These are phyloP conservation scores for Golubevia pallescens DNA, from an alignment of 1,284 basidiomycete genomes.

Conservation along the genomic window DNA sequence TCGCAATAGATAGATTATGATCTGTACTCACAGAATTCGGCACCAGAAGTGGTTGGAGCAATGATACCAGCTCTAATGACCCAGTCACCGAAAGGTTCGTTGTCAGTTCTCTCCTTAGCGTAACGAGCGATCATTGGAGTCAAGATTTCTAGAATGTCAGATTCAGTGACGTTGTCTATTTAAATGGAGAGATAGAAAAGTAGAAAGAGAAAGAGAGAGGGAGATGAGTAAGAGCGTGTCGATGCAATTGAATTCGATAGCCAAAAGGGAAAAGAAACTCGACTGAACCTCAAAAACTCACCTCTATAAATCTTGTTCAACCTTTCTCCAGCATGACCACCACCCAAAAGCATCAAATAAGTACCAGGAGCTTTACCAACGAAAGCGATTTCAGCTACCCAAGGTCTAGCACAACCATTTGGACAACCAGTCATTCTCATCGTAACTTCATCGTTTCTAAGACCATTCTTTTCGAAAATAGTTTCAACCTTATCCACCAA, in stretches of 20 bases:
- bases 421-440: constrained; percentile 81
- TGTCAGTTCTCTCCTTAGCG: constrained; percentile 84
- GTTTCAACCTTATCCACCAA: constrained; percentile 94
- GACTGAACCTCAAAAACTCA: constrained; percentile 65
- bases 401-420: constrained; percentile 72
- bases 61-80: constrained; percentile 71
- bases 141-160: constrained; percentile 89
- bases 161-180: constrained; percentile 86
- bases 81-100: constrained; percentile 94
- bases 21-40: constrained; percentile 45
- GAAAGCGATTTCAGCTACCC: constrained; percentile 91
- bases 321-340: constrained; percentile 89
- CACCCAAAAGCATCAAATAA: constrained; percentile 94
- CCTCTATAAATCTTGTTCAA: constrained; percentile 90
- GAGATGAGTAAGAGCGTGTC: not conserved
- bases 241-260: no score
- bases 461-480: constrained; percentile 88
- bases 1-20: not conserved
- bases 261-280: no score
- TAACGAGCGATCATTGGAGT: constrained; percentile 91
- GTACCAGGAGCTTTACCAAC: constrained; percentile 93
- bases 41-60: constrained; percentile 47
- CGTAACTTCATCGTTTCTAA: constrained; percentile 89
- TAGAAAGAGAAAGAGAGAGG: not conserved
- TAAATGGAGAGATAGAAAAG: not conserved